Base-by-base conservation (phyloP, 202 grass and related monocot species). In the Setaria viridis region DNA sequence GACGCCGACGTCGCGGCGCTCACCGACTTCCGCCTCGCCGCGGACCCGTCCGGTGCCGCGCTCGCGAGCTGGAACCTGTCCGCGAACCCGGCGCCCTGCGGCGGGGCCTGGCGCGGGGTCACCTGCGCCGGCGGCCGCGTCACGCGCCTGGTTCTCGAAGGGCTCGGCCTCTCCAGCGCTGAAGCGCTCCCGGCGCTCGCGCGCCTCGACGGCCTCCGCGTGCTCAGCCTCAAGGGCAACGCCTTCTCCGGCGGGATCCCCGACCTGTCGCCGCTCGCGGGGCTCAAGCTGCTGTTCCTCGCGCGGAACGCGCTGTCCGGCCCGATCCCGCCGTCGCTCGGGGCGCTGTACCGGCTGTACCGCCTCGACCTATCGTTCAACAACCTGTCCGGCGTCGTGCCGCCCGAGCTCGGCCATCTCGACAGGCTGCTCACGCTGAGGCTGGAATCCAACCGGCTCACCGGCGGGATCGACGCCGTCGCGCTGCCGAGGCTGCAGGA, bases 201-300 rank as follows among this genome's bases (percentile, higher is more conserved):
- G 11, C 48, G 73, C 2, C 82, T 96, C 25, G 93, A 94, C 73
- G 88, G 85, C 30, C 91, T 99, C 56, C 92, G 92, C 74, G 90
- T 99, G 65, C 85, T 99, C 46, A 99, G 97, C 56, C 88, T 99
- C 80, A 99, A 99, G 57, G 88, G 84, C 4, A 99, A 99, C 90
- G 47, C 6, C 0, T 41, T 99, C 50, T 78, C 94, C 2, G 90
- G 92, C 57, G 6, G 19, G 19, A 53, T 99, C 67, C 97, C 94
- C 5, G 94, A 99, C 91, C 89, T 99, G n/a, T 96, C 97, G 5
- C 76, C 77, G 32, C 92, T 96, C 20, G 59, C 81, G 0, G 88
- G 89, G 17, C 87, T 99, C 46, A 99, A 99, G 88, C 89, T 99
- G 25, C 85, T 99, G 17, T 99, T 96, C 72, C 90, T 99, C 58